phyloP scores from a whole-genome alignment of 345 rosid genomes.

The Physaria fendleri region DNA sequence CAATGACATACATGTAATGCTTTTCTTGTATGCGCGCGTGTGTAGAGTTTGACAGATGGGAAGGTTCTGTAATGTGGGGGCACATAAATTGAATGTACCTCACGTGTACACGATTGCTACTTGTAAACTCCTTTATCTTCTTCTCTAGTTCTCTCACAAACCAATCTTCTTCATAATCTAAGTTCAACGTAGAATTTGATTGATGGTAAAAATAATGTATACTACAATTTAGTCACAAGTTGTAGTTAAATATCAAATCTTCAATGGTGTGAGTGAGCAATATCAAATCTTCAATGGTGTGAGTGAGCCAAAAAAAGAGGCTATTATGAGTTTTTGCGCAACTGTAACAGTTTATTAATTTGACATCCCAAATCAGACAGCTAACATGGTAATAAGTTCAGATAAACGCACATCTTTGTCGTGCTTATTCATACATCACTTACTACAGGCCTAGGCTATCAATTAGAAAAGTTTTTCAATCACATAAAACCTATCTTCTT shows the following conservation, averaged over 20 bases:
- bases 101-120: constrained; percentile 29
- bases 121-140: background rate
- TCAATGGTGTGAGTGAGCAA: too few species aligned
- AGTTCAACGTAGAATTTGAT: too few species aligned
- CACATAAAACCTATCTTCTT: constrained; percentile 10
- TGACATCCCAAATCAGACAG: constrained; percentile 18
- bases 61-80: constrained; percentile 18
- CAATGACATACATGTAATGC: too few species aligned
- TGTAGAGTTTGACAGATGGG: constrained; percentile 22
- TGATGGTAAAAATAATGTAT: too few species aligned
- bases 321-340: background rate
- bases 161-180: too few species aligned
- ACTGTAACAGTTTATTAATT: constrained; percentile 1
- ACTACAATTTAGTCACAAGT: too few species aligned
- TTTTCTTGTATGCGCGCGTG: too few species aligned
- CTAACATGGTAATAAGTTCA: constrained; percentile 20
- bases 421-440: constrained; percentile 30
- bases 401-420: constrained; percentile 25
- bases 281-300: too few species aligned
- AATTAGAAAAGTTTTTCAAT: constrained; percentile 4
- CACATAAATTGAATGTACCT: constrained; percentile 15
- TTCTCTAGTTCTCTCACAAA: too few species aligned
- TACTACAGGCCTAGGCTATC: too few species aligned
- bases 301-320: too few species aligned
- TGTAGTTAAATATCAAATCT: too few species aligned